Conservation (phyloP, 2,329 filamentous ascomycete species). For the Microsporum canis region DNA sequence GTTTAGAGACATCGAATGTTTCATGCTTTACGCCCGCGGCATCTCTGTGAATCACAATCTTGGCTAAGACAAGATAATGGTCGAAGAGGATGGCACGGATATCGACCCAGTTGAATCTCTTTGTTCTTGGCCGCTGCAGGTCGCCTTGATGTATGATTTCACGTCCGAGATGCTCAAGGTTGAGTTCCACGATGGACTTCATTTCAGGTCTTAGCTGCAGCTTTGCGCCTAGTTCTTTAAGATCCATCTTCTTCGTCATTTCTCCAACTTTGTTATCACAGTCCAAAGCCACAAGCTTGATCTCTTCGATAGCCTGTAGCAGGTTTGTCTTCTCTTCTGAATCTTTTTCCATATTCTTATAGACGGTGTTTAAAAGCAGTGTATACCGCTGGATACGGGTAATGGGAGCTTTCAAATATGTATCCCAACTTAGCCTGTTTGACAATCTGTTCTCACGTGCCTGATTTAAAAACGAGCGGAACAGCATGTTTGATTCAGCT, state of each 20-base stretch:
- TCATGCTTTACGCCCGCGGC: slow-evolving; percentile 64
- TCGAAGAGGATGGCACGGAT: slow-evolving; percentile 91
- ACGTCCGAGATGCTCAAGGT: slow-evolving; percentile 85
- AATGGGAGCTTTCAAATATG: slow-evolving; percentile 85
- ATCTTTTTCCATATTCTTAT: slow-evolving; percentile 71
- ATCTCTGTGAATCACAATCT: slow-evolving; percentile 58
- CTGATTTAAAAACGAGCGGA: slow-evolving; percentile 73
- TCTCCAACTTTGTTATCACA: slow-evolving; percentile 89
- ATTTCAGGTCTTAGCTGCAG: slow-evolving; percentile 78
- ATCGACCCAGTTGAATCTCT: slow-evolving; percentile 85
- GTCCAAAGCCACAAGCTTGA: slow-evolving; percentile 76
- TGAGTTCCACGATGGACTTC: slow-evolving; percentile 68
- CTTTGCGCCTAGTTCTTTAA: slow-evolving; percentile 73
- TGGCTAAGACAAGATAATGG: slow-evolving; percentile 88
- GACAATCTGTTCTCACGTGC: slow-evolving; percentile 68
- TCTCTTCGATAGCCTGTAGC: slow-evolving; percentile 75
- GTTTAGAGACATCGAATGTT: slow-evolving; percentile 82
- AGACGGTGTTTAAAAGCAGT: slow-evolving; percentile 68
- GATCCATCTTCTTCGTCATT: slow-evolving; percentile 77
- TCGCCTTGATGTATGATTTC: slow-evolving; percentile 84
- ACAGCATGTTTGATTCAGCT: slow-evolving; percentile 70
- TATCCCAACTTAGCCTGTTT: slow-evolving; percentile 81
- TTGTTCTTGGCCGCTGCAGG: slow-evolving; percentile 75
- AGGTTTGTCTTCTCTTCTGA: slow-evolving; percentile 84
- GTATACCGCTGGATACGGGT: slow-evolving; percentile 85